Conservation (phyloP, 176 grass and related monocot species). For the Carex pumila region DNA sequence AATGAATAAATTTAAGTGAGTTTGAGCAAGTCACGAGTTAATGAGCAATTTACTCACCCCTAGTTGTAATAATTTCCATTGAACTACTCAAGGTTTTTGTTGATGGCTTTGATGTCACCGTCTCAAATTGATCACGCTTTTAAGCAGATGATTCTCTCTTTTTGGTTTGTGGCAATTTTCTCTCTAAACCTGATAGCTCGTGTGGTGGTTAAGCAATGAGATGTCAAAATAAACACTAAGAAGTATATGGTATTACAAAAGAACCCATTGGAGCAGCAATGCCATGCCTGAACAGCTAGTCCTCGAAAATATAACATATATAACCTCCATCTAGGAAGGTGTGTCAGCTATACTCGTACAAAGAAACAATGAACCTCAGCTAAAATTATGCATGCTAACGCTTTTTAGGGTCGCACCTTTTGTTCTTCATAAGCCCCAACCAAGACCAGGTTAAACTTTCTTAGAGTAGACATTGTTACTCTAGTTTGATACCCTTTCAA, state of each 20-base stretch:
- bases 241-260: not conserved
- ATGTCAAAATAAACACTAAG: not conserved
- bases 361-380: not conserved
- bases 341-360: not conserved
- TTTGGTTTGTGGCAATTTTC: not conserved
- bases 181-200: not conserved
- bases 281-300: not conserved
- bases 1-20: no score
- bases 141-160: not conserved
- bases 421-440: not conserved
- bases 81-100: constrained; percentile 11
- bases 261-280: not conserved
- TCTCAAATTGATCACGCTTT: constrained; percentile 9
- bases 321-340: not conserved
- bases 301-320: not conserved
- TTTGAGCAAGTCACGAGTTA: no score
- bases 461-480: not conserved
- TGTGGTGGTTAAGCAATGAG: not conserved
- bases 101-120: not conserved
- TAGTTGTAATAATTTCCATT: constrained; percentile 13
- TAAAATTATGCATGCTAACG: not conserved
- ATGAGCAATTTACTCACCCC: no score
- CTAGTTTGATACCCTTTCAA: not conserved
- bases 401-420: not conserved
- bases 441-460: not conserved